Evolutionary conservation across 805 yeast genomes (phyloP), one percentile per base, ranked within the genome.

Genomic region (Priceomyces carsonii): DNA sequence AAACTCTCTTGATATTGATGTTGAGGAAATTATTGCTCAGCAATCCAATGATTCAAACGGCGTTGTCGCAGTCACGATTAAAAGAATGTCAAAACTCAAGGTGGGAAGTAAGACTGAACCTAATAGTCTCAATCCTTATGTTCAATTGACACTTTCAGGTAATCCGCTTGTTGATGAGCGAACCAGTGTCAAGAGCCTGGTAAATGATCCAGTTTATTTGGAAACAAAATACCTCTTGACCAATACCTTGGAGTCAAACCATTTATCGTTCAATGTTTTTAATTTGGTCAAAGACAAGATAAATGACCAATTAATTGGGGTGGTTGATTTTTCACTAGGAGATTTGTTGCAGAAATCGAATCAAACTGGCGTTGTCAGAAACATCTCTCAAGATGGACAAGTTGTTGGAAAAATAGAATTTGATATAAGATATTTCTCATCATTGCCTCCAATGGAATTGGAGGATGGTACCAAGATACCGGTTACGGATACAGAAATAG

Each of bases 1-100:
- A 46, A 85, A 85, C 58, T 80, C 85, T 36, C 60, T 83, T 26
- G 91, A 85, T 52, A 63, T 85, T 41, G 81, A 85, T 49, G 84
- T 85, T 26, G 87, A 81, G 54, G 88, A 82, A 42, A 59, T 84
- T 14, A 69, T 85, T 73, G 78, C 80, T 26, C 74, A 71, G 27
- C 77, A 76, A 50, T 60, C 77, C 5, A 79, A 80, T 37, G 90
- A 82, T 45, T 81, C 89, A 4, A 70, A 71, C 45, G 93, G 91
- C 46, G 80, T 79, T 39, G 63, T 82, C 41, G 82, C 84, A 2
- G 75, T 85, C 9, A 81, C 80, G 20, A 51, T 84, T 30, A 69
- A 73, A 40, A 73, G 79, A 33, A 80, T 78, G 26, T 66, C 64
- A 21, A 69, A 66, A 26, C 60, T 77, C 50, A 77, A 72, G 39